Conservation (phyloP, 495 filamentous ascomycete species). For the Niebla homalea region DNA sequence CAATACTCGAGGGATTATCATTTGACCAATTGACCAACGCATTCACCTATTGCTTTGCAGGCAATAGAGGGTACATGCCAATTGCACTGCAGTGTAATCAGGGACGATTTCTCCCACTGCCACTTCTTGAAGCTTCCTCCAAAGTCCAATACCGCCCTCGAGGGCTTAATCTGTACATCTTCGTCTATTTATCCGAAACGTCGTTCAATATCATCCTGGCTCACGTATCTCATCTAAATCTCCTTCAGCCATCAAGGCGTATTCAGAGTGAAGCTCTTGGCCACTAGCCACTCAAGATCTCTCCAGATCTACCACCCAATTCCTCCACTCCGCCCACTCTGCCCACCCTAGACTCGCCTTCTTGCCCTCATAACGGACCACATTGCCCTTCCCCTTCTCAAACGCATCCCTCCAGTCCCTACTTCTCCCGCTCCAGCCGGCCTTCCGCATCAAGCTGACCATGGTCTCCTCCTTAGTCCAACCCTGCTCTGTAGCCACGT, state of each 20-base stretch:
- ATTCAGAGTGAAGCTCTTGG: background rate
- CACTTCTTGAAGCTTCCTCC: background rate
- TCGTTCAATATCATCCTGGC: background rate
- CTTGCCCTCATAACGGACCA: slow-evolving; percentile 70
- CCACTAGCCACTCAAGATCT: no score
- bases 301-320: slow-evolving; percentile 42
- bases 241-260: background rate
- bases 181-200: background rate
- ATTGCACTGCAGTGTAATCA: no score
- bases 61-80: no score
- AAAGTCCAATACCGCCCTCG: background rate
- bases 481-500: slow-evolving; percentile 82
- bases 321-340: slow-evolving; percentile 65
- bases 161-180: background rate
- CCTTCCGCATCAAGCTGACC: slow-evolving; percentile 83
- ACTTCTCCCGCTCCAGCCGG: slow-evolving; percentile 61
- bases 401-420: slow-evolving; percentile 61
- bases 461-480: slow-evolving; percentile 93
- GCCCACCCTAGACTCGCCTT: slow-evolving; percentile 54
- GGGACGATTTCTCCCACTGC: no score
- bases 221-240: background rate
- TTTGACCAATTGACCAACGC: no score
- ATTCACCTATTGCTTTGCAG: no score
- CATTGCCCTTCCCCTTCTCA: slow-evolving; percentile 30
- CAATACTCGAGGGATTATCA: no score